Evolutionary conservation across 176 grass and related monocot species (phyloP), one percentile per base, ranked within the genome.

Genomic region (Carex scoparia): DNA sequence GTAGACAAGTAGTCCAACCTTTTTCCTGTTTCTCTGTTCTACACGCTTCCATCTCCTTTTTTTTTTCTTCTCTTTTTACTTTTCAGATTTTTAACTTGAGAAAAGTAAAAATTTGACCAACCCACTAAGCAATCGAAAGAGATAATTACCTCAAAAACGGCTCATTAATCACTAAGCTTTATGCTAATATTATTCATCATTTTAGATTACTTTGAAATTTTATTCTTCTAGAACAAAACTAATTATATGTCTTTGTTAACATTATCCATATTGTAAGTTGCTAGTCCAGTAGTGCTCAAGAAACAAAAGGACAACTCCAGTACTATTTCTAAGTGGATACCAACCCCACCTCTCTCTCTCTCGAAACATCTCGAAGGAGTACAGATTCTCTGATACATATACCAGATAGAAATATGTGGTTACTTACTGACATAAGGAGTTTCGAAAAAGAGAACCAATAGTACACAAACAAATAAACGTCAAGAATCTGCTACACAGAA

Each of bases 341-440:
- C 72, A 75, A 53, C 23, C 49, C 74, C 27, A 32, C 32, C 28
- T 57, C 27, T 16, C 51, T 78, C 33, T 57, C 27, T 16, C 51
- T 78, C 33, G 74, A 78, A 78, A 4, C 48, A 78, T 78, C 74
- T 78, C 5, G 49, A 78, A 78, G 18, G 70, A 16, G 12, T 57
- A 9, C 10, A 0, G 49, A 78, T 78, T 78, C 30, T 13, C 51
- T 78, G 74, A 16, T 56, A 5, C 4, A 13, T 2, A 7, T 3
- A 54, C 3, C 7, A 55, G 2, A 15, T 55, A 75, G 14, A 10
- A 12, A 31, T 31, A 12, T 77, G 46, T 77, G 11, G 49, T 7
- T 77, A 5, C 7, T 4, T 14, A 1, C 72, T 55, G 72, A 76
- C 46, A 16, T 5, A 1, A 2, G 0, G 61, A 2, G 6, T 28